Conservation (phyloP, 1,139 yeast species). For the Barnettozyma hawaiiensis region DNA sequence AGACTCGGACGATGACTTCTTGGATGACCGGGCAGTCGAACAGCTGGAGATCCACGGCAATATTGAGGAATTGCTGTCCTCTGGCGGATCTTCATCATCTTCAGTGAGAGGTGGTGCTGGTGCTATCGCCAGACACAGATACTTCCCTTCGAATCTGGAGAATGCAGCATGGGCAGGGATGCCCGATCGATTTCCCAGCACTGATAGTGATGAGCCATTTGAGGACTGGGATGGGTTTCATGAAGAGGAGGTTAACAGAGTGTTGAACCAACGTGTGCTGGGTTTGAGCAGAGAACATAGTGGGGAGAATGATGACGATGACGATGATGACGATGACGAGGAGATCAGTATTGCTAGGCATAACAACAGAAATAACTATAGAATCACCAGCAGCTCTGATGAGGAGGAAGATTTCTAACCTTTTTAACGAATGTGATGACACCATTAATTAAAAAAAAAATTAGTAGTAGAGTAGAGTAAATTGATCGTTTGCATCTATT, state of each 20-base stretch:
- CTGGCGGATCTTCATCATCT: slow-evolving; percentile 11
- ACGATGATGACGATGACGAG: slow-evolving; percentile 5
- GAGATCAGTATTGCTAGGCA: neutral
- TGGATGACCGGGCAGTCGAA: slow-evolving; percentile 10
- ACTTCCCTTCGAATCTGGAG: slow-evolving; percentile 8
- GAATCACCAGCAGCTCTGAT: neutral
- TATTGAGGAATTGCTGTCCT: slow-evolving; percentile 6
- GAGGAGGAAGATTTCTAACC: neutral
- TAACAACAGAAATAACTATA: neutral
- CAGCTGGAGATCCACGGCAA: slow-evolving; percentile 7
- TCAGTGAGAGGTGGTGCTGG: slow-evolving; percentile 10
- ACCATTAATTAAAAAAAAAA: neutral
- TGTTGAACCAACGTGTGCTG: neutral
- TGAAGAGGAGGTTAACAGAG: slow-evolving; percentile 4
- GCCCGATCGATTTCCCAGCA: slow-evolving; percentile 1
- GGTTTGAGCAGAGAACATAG: too few relatives aligned
- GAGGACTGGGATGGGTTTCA: slow-evolving; percentile 15
- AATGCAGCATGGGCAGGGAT: slow-evolving; percentile 14
- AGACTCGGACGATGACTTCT: slow-evolving; percentile 10
- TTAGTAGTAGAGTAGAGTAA: too few relatives aligned
- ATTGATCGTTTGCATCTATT: slow-evolving; percentile 3
- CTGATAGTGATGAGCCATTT: slow-evolving; percentile 6
- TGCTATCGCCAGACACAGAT: neutral
- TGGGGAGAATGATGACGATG: too few relatives aligned
- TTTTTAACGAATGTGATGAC: slow-evolving; percentile 1